phyloP scores from a whole-genome alignment of 2,329 filamentous ascomycete species.

The Aspergillus fischeri region DNA sequence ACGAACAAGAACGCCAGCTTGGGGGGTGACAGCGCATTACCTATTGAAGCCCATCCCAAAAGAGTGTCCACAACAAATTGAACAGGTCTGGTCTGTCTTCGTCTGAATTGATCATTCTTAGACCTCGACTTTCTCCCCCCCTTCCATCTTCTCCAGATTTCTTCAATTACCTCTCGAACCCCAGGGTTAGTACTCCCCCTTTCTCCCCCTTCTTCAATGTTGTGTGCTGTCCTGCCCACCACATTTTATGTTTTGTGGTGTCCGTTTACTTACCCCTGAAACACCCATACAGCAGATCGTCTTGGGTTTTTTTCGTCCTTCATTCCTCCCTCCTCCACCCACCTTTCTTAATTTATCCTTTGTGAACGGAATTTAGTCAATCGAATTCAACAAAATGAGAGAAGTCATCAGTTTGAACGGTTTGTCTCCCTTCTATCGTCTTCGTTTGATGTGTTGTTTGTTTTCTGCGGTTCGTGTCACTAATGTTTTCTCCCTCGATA shows the following conservation, averaged over 20 bases:
- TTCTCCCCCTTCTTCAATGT: conserved; percentile 17
- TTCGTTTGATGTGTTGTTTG: conserved; percentile 11
- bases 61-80: conserved; percentile 46
- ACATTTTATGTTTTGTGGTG: conserved; percentile 7
- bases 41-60: conserved; percentile 7
- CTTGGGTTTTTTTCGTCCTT: conserved; percentile 29
- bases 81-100: conserved; percentile 29
- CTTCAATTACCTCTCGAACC: not conserved
- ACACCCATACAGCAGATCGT: conserved; percentile 19
- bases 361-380: conserved; percentile 9
- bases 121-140: conserved; percentile 5
- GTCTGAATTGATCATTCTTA: conserved; percentile 7
- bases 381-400: conserved; percentile 69
- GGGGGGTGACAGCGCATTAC: conserved; percentile 32
- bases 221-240: conserved; percentile 23
- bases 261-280: conserved; percentile 24
- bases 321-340: conserved; percentile 26
- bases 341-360: conserved; percentile 23
- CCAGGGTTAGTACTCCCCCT: conserved; percentile 16
- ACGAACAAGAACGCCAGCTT: conserved; percentile 17
- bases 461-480: conserved; percentile 22
- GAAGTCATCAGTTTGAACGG: conserved; percentile 99
- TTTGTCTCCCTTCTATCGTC: conserved; percentile 47
- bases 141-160: conserved; percentile 2
- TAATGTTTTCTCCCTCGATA: conserved; percentile 21